phyloP scores from a whole-genome alignment of 139 green algal genomes.

The Chlorella ohadii region DNA sequence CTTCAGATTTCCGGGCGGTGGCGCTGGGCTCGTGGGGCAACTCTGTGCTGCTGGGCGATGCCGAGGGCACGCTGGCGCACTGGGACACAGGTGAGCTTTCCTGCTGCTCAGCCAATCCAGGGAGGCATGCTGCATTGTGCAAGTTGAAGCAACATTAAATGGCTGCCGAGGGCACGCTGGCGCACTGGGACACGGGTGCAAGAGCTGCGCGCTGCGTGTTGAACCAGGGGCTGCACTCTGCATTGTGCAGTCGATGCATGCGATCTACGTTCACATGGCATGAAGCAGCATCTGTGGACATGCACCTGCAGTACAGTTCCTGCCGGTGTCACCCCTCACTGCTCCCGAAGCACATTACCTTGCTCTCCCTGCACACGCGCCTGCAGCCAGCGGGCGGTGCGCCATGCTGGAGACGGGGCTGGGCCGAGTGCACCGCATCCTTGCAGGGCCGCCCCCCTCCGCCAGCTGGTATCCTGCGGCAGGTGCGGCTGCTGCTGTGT shows the following conservation, averaged over 20 bases:
- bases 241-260: too few relatives aligned
- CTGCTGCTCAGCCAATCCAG: too few relatives aligned
- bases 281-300: too few relatives aligned
- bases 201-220: not conserved
- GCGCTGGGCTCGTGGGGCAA: constrained; percentile 61
- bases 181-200: constrained; percentile 76
- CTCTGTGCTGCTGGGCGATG: constrained; percentile 73
- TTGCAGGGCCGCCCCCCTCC: not conserved
- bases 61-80: constrained; percentile 67
- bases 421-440: constrained; percentile 18
- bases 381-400: constrained; percentile 17
- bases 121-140: too few relatives aligned
- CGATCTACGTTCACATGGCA: too few relatives aligned
- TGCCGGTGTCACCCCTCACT: too few relatives aligned
- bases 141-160: too few relatives aligned
- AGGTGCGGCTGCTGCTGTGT: too few relatives aligned
- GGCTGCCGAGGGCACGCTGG: constrained; percentile 68
- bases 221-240: too few relatives aligned
- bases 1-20: constrained; percentile 64
- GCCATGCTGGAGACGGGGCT: constrained; percentile 31
- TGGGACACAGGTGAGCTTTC: constrained; percentile 67
- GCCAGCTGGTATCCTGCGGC: not conserved
- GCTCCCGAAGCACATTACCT: too few relatives aligned
- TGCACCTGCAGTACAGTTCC: too few relatives aligned
- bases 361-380: too few relatives aligned